Conservation (phyloP, 108 stramenopile genomes). For the Schizochytrium sp. region DNA sequence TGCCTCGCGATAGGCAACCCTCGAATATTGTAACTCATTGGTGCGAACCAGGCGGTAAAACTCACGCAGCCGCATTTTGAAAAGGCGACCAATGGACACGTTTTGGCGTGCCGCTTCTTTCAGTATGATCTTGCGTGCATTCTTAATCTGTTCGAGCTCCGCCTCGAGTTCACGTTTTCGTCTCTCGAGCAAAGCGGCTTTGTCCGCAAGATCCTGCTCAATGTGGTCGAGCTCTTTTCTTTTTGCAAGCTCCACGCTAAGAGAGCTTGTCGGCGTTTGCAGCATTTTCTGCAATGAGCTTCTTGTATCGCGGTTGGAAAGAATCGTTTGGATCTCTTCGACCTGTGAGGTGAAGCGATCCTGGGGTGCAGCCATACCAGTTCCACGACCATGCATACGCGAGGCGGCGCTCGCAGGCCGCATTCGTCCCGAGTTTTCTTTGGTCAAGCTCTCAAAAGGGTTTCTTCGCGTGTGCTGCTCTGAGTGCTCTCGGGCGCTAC, state of each 20-base stretch:
- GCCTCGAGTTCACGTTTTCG: not conserved
- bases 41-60: not conserved
- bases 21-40: not conserved
- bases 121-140: not conserved
- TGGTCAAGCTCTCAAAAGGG: no score
- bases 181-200: not conserved
- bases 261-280: not conserved
- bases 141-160: not conserved
- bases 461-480: no score
- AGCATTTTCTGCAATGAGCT: not conserved
- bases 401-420: no score
- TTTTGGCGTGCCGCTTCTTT: not conserved
- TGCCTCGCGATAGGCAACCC: not conserved
- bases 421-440: no score
- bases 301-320: not conserved
- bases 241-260: not conserved
- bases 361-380: not conserved
- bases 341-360: not conserved
- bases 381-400: no score
- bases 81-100: not conserved
- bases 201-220: not conserved
- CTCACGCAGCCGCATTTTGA: not conserved
- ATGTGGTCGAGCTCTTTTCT: not conserved
- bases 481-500: no score
- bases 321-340: not conserved